Conservation (phyloP, 2,329 filamentous ascomycete genomes). For the Cladosporium sphaerospermum region DNA sequence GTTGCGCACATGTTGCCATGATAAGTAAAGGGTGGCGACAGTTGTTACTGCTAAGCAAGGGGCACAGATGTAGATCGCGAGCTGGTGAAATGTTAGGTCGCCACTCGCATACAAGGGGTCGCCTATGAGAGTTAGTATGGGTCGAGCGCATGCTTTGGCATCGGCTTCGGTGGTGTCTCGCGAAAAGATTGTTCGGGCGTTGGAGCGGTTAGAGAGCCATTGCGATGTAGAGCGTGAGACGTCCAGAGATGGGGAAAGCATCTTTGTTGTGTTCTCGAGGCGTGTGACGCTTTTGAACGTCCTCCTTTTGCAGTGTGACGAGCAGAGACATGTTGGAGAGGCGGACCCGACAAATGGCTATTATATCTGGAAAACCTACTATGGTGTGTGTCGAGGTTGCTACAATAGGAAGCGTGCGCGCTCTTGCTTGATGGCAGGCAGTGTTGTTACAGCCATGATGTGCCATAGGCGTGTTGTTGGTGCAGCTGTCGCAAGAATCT, state of each 20-base stretch:
- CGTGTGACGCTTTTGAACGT: background rate
- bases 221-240: background rate
- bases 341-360: background rate
- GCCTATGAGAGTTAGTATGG: slow-evolving; percentile 11
- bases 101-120: slow-evolving; percentile 11
- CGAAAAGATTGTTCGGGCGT: background rate
- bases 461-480: background rate
- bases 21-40: slow-evolving; percentile 10
- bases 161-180: slow-evolving; percentile 3
- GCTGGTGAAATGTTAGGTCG: slow-evolving; percentile 16
- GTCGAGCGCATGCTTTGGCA: slow-evolving; percentile 14
- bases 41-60: slow-evolving; percentile 10
- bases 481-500: background rate
- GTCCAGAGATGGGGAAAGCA: background rate
- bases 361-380: background rate
- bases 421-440: background rate
- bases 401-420: slow-evolving; percentile 3
- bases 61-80: slow-evolving; percentile 16
- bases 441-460: background rate
- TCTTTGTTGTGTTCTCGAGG: background rate
- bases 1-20: slow-evolving; percentile 14
- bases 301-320: background rate
- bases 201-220: background rate
- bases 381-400: background rate
- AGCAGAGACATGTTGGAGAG: background rate